phyloP scores from a whole-genome alignment of 2,329 filamentous ascomycete genomes.

The Mariannaea sp. region DNA sequence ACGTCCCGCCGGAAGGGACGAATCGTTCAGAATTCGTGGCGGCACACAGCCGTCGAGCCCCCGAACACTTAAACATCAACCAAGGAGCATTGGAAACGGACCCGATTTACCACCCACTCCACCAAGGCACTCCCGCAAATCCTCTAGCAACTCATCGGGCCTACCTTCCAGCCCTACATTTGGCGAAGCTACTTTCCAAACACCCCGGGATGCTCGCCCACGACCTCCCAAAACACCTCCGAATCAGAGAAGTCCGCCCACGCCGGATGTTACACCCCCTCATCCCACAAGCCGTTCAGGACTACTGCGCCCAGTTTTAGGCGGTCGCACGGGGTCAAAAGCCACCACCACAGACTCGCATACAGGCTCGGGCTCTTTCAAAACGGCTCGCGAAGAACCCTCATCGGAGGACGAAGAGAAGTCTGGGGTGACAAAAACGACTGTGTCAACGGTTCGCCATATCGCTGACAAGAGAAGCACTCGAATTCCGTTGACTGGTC shows the following conservation, averaged over 20 bases:
- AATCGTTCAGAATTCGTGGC: slow-evolving; percentile 23
- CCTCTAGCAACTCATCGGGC: slow-evolving; percentile 56
- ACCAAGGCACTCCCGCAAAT: slow-evolving; percentile 63
- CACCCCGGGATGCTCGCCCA: slow-evolving; percentile 45
- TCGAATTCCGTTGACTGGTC: slow-evolving; percentile 37
- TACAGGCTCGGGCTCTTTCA: slow-evolving; percentile 74
- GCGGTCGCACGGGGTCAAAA: slow-evolving; percentile 57
- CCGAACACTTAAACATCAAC: slow-evolving; percentile 49
- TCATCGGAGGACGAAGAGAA: slow-evolving; percentile 65
- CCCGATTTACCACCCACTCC: slow-evolving; percentile 66
- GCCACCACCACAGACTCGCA: slow-evolving; percentile 63
- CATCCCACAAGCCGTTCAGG: slow-evolving; percentile 52
- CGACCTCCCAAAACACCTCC: slow-evolving; percentile 63
- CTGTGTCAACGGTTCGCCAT: slow-evolving; percentile 51
- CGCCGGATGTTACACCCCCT: slow-evolving; percentile 76
- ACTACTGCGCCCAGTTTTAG: slow-evolving; percentile 51
- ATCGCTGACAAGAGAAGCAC: slow-evolving; percentile 34
- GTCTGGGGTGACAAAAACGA: slow-evolving; percentile 49
- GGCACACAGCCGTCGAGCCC: slow-evolving; percentile 45
- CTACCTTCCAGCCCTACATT: slow-evolving; percentile 49
- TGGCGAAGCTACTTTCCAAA: slow-evolving; percentile 45
- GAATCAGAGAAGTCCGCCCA: slow-evolving; percentile 70
- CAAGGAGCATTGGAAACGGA: slow-evolving; percentile 49
- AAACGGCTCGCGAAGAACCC: slow-evolving; percentile 69
- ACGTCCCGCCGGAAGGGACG: slow-evolving; percentile 22